Base-by-base conservation (phyloP, 2,329 filamentous ascomycete genomes). In the Cytospora schulzeri region DNA sequence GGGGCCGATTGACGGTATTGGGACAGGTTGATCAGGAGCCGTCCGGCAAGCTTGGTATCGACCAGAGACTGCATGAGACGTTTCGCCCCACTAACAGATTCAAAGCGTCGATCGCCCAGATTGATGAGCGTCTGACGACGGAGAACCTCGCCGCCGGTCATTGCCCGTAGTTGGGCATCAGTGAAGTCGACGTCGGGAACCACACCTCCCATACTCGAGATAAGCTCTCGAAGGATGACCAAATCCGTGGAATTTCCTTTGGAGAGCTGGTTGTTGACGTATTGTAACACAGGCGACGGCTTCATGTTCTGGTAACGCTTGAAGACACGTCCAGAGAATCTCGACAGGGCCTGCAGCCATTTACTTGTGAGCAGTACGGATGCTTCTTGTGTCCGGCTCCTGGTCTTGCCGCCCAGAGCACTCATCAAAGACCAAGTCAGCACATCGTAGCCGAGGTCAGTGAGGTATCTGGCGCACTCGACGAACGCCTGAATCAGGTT, bases 401-500 rank as follows among this genome's bases (percentile, higher is more conserved):
- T 81, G 60, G 84, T 82, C 68, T 87, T 86, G 58, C 85, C 85
- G 38, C 79, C 81, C 15, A 90, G 78, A 1, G 87, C 88, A 72
- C 88, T 96, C 77, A 99, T 87, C 53, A 99, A 81, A 24, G 92
- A 92, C 93, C 94, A 99, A 4, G 92, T 91, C 53, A 99, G 82
- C 35, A 97, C 91, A 75, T 99, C 95, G 74, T 97, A 97, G 0
- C 92, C 94, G 45, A 99, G 80, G 62, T 91, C 88, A 1, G 94
- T 97, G 70, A 98, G 97, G 74, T 97, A 97, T 71, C 92, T 90
- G 48, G 92, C 93, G 72, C 93, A 97, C 74, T 97, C 93, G 17
- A 98, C 93, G 67, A 99, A 92, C 6, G 92, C 92, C 67, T 97
- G 92, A 63, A 97, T 97, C 66, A 99, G 84, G 73, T 98, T 99